Evolutionary conservation across 441 rosid species (phyloP), one percentile per base, ranked within the genome.

Genomic region (Geranium incanum): DNA sequence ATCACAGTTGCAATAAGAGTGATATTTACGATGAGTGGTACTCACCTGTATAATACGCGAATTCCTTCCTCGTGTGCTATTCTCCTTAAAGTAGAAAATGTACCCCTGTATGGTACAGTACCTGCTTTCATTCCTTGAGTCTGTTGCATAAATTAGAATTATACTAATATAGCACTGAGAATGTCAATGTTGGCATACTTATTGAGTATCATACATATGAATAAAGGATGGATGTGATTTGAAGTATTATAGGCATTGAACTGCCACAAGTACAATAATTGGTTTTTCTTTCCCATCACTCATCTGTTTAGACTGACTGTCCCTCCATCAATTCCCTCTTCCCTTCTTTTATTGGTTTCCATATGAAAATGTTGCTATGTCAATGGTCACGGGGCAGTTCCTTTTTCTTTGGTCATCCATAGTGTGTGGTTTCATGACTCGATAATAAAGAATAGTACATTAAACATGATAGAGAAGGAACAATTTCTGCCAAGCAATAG

Each of bases 41-140:
- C 39, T 67, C 67, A 84, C 91, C 87, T 87, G 86, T 87, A 87
- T 77, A 86, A 76, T 5, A 89, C 92, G 12, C 87, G 88, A 62
- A 87, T 80, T 33, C 92, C 88, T 75, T 87, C 92, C 80, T 84
- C 87, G 13, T 75, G 82, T 64, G 81, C 79, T 79, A 87, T 87
- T 80, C 88, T 84, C 65, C 83, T 83, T 77, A 86, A 72, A 50
- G 87, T 86, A 80, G 87, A 87, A n/a, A 87, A 19, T 0, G 87
- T 86, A 68, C 87, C 74, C 75, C 75, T 82, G 76, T 87, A 87
- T 38, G 85, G 87, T 59, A 87, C 87, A 36, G 83, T 70, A 66
- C 80, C 83, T 1, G 66, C 73, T 73, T 85, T 80, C 88, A 86
- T 83, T 75, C 88, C 89, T 83, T 87, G 89, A 48, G 88, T 86